Percentiles rank a stretch among this genome's conserved stretches.
phyloP scores from a whole-genome alignment of 768 basidiomycete genomes.

The Suillus lakei region DNA sequence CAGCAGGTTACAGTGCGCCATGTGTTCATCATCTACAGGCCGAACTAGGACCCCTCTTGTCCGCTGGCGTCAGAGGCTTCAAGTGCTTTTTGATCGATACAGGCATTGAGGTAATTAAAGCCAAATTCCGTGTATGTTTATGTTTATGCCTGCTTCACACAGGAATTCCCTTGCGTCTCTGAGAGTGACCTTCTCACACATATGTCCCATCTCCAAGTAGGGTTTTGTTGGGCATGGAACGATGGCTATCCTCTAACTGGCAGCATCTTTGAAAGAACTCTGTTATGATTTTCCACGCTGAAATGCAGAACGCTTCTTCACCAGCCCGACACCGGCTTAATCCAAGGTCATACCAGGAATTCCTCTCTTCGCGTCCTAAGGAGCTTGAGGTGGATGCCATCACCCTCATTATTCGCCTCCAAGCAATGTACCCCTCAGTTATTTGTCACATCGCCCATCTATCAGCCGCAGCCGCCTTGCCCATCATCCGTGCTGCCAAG shows the following conservation, averaged over 20 bases:
- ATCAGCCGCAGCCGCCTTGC: constrained; percentile 83
- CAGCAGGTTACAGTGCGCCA: neutral
- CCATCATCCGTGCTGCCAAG: constrained; percentile 72
- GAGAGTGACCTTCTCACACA: constrained; percentile 70
- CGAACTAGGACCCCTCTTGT: constrained; percentile 75
- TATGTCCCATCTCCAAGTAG: constrained; percentile 77
- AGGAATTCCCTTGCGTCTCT: constrained; percentile 93
- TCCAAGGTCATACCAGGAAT: constrained; percentile 73
- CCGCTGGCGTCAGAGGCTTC: constrained; percentile 90
- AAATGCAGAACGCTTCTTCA: constrained; percentile 55
- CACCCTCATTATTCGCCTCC: constrained; percentile 69
- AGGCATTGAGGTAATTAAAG: constrained; percentile 76
- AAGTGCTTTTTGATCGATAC: constrained; percentile 97
- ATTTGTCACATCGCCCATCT: constrained; percentile 97
- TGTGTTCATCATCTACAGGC: constrained; percentile 42
- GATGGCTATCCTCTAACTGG: constrained; percentile 6
- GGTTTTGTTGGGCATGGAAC: constrained; percentile 1
- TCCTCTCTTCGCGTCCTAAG: constrained; percentile 86
- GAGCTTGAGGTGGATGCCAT: constrained; percentile 84
- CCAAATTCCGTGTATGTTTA: constrained; percentile 10
- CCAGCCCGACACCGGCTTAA: constrained; percentile 35
- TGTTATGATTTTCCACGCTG: constrained; percentile 91
- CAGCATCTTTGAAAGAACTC: constrained; percentile 60
- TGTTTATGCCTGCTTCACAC: constrained; percentile 6
- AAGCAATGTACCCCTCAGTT: constrained; percentile 63